Evolutionary conservation across 352 stramenopile genomes (phyloP).

Genomic region (Phytophthora ohioensis): DNA sequence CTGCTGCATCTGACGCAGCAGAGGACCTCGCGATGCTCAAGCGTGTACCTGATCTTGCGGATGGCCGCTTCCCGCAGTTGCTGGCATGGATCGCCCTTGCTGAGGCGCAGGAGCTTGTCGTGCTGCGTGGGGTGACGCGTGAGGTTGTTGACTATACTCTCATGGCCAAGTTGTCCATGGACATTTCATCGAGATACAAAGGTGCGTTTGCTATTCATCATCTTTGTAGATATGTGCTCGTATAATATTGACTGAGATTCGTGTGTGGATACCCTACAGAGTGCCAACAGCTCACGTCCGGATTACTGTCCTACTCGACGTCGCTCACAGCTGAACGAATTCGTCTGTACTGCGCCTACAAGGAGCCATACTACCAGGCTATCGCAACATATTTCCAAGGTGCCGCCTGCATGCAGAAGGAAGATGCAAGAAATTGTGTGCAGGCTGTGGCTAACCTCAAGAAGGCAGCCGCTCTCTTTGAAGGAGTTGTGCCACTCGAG

Average conservation of each 20-base stretch:
- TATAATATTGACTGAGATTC: slow-evolving; percentile 3
- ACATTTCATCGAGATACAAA: slow-evolving; percentile 63
- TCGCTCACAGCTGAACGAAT: slow-evolving; percentile 52
- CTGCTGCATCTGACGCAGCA: not conserved
- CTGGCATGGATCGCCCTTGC: slow-evolving; percentile 68
- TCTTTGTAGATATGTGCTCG: not conserved
- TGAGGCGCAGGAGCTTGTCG: slow-evolving; percentile 73
- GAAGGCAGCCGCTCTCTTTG: slow-evolving; percentile 47
- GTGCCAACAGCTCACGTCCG: slow-evolving; percentile 38
- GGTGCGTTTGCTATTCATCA: slow-evolving; percentile 22
- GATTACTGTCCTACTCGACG: slow-evolving; percentile 47
- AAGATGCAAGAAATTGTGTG: slow-evolving; percentile 57
- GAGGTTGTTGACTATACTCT: slow-evolving; percentile 72
- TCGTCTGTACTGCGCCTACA: slow-evolving; percentile 62
- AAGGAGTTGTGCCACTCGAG: slow-evolving; percentile 42
- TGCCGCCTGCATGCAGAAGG: slow-evolving; percentile 57
- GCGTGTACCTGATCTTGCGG: slow-evolving; percentile 62
- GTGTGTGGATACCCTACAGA: slow-evolving; percentile 29
- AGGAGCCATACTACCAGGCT: slow-evolving; percentile 65
- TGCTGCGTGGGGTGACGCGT: slow-evolving; percentile 65
- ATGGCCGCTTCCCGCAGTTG: slow-evolving; percentile 55
- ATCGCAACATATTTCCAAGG: slow-evolving; percentile 75
- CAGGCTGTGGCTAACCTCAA: slow-evolving; percentile 73
- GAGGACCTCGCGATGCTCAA: slow-evolving; percentile 53
- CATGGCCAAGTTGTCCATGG: slow-evolving; percentile 71